Evolutionary conservation across 805 yeast species (phyloP), one percentile per base, ranked within the genome.

Genomic region (Starmera quercuum): DNA sequence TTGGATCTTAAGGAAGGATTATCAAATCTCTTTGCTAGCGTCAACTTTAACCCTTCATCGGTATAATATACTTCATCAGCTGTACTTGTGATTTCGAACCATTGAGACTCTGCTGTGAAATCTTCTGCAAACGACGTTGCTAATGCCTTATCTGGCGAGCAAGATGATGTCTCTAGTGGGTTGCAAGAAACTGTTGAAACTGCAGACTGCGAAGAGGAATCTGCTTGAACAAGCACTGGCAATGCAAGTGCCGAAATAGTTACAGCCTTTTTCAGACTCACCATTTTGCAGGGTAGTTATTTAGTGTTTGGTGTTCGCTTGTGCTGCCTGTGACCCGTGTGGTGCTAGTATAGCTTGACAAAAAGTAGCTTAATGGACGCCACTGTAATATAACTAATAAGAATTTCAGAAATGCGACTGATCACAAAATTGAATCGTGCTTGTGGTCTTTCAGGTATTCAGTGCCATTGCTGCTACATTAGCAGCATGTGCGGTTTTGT

Each of bases 1-100:
- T 79, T 71, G 5, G 95, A 84, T 44, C 67, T 69, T 35, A 86
- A 59, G 6, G 87, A 71, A 4, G 96, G 96, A 51, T 83, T 82
- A 53, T 85, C 92, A 38, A 65, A 78, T 45, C 79, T 64, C 43
- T 78, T 63, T 3, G 70, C 63, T 26, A 88, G 54, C 2, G 80
- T 70, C 45, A 88, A 56, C 26, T 59, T 50, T 10, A 78, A 58
- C n/a, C 97, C 97, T 19, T 71, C 70, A 7, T 60, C 63, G 7
- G 63, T 44, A 45, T 66, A 66, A 32, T 65, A 68, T 4, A 73
- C 54, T 38, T 71, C 51, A 19, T 62, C 54, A 16, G 74, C 71
- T 8, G 67, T 62, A 21, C 55, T 50, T 21, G 66, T 55, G 12
- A 60, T 59, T 8, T 58, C 48, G 49, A 75, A 74, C 46, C 65